Conservation (phyloP, 2,329 filamentous ascomycete genomes). For the Beauveria brongniartii region DNA sequence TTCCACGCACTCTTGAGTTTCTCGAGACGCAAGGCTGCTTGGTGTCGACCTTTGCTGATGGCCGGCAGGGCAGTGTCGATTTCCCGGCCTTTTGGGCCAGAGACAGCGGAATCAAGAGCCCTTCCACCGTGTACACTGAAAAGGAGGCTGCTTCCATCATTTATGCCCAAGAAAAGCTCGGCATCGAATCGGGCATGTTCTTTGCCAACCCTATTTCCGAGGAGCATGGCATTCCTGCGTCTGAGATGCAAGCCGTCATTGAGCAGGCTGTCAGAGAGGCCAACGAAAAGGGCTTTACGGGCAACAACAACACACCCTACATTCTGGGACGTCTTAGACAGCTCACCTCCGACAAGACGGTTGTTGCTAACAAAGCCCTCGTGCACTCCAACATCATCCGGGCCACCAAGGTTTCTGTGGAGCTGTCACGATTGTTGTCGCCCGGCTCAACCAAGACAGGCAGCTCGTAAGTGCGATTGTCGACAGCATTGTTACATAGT, state of each 20-base stretch:
- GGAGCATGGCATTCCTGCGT: constrained; percentile 59
- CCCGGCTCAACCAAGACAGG: constrained; percentile 20
- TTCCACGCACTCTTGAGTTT: constrained; percentile 76
- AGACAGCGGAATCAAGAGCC: constrained; percentile 76
- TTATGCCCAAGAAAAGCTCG: constrained; percentile 64
- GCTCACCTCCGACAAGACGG: constrained; percentile 62
- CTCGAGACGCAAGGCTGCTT: constrained; percentile 66
- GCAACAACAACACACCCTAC: constrained; percentile 77
- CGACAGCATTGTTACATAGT: constrained; percentile 16
- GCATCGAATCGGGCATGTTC: constrained; percentile 68
- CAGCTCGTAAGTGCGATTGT: constrained; percentile 30
- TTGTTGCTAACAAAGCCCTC: constrained; percentile 63
- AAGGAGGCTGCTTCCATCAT: constrained; percentile 85
- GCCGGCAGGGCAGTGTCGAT: constrained; percentile 61
- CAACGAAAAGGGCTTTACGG: constrained; percentile 55
- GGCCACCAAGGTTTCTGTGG: constrained; percentile 46
- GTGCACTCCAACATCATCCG: constrained; percentile 46
- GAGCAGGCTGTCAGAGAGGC: constrained; percentile 59
- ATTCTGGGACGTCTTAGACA: constrained; percentile 72
- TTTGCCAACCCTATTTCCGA: constrained; percentile 85
- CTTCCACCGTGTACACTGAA: constrained; percentile 65
- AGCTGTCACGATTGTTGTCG: constrained; percentile 39
- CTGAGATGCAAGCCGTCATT: constrained; percentile 63
- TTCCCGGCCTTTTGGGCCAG: constrained; percentile 91
- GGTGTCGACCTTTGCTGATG: constrained; percentile 85